A percentile compares a stretch with the other conserved stretches of the same genome.
Conservation (phyloP, 768 basidiomycete species). For the Pleurotus pulmonarius region DNA sequence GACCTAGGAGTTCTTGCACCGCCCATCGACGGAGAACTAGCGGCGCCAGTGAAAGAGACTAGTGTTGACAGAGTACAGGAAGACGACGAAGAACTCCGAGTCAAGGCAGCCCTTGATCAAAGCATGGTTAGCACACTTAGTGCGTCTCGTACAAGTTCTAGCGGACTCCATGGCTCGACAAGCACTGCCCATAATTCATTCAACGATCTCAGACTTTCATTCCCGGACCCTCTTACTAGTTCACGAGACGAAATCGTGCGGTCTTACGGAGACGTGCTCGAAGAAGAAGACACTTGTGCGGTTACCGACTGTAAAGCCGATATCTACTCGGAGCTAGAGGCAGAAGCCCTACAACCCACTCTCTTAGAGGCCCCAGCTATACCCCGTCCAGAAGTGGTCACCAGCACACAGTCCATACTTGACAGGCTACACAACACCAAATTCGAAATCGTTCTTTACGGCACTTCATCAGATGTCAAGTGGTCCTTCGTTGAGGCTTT, state of each 20-base stretch:
- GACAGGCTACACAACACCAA: slow-evolving; percentile 19
- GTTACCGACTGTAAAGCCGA: neutral
- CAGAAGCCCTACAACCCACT: neutral
- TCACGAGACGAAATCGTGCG: slow-evolving; percentile 59
- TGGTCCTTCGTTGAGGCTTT: slow-evolving; percentile 59
- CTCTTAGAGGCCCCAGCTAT: neutral
- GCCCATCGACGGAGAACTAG: slow-evolving; percentile 11
- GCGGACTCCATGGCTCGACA: slow-evolving; percentile 31
- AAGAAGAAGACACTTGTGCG: slow-evolving; percentile 17
- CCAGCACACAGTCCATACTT: slow-evolving; percentile 11
- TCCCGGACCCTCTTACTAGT: slow-evolving; percentile 79
- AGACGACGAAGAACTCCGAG: slow-evolving; percentile 59
- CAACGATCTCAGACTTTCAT: slow-evolving; percentile 75
- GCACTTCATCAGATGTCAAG: slow-evolving; percentile 52
- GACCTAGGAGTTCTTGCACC: slow-evolving; percentile 23
- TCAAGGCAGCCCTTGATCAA: slow-evolving; percentile 76
- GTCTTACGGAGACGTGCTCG: slow-evolving; percentile 52
- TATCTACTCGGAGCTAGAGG: neutral
- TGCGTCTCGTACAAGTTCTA: slow-evolving; percentile 66
- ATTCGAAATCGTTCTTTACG: slow-evolving; percentile 68
- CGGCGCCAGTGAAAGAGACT: slow-evolving; percentile 13
- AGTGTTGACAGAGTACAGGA: slow-evolving; percentile 26
- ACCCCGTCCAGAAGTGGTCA: neutral
- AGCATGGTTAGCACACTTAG: slow-evolving; percentile 79
- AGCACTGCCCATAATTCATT: slow-evolving; percentile 57